phyloP scores from a whole-genome alignment of 2,329 filamentous ascomycete genomes.

The Lachnellula cervina region DNA sequence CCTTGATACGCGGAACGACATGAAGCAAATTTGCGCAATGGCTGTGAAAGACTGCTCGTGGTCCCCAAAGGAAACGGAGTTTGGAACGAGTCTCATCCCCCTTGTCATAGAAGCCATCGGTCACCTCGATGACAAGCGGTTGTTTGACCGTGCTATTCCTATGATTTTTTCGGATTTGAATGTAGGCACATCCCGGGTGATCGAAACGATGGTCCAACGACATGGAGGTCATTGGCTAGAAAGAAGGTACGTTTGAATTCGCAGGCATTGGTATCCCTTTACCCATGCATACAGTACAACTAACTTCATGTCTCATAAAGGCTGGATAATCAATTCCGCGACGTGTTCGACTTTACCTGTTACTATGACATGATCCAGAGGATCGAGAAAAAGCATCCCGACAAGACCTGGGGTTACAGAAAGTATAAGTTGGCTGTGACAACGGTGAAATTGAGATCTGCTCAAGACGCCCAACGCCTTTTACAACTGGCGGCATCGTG shows the following conservation, averaged over 20 bases:
- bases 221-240: neutral
- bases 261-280: neutral
- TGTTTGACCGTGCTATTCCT: neutral
- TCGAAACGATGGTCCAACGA: neutral
- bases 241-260: neutral
- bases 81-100: neutral
- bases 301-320: neutral
- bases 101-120: neutral
- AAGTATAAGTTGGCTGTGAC: neutral
- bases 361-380: neutral
- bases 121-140: neutral
- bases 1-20: neutral
- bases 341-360: neutral
- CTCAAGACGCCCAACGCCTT: neutral
- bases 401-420: neutral
- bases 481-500: neutral
- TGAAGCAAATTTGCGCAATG: neutral
- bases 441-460: neutral
- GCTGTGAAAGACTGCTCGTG: neutral
- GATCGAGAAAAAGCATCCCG: neutral
- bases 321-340: neutral
- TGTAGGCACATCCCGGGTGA: neutral
- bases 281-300: neutral
- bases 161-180: neutral
- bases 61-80: neutral